Percentiles rank a stretch among this genome's conserved stretches.
phyloP scores from a whole-genome alignment of 768 basidiomycete genomes.

The Rhodotorula diobovata region DNA sequence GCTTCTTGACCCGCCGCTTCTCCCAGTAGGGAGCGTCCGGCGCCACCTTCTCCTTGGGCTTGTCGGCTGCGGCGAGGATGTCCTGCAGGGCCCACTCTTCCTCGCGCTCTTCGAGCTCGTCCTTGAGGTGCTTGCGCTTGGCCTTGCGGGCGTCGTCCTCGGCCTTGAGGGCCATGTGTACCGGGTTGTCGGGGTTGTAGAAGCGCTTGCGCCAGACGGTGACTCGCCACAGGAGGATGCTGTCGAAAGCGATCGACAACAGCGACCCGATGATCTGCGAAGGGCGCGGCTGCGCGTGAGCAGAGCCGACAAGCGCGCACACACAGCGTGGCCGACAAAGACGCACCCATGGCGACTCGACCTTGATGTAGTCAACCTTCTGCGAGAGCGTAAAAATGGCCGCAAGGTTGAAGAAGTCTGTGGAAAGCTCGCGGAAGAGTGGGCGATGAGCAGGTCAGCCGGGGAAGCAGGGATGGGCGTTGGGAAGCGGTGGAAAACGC shows the following conservation, averaged over 20 bases:
- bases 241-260: constrained; percentile 9
- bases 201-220: neutral
- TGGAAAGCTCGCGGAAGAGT: no score
- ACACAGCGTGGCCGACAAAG: no score
- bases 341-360: constrained; percentile 8
- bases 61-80: no score
- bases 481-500: no score
- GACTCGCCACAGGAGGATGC: neutral
- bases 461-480: neutral
- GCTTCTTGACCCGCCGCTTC: no score
- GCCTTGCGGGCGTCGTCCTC: no score
- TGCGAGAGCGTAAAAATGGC: constrained; percentile 9
- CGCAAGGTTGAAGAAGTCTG: constrained; percentile 5
- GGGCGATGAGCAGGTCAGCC: neutral
- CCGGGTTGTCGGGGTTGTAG: neutral
- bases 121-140: neutral
- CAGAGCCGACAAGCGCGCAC: neutral
- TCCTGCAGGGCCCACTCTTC: neutral
- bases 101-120: neutral
- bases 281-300: neutral
- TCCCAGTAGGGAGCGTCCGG: no score
- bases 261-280: neutral
- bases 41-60: neutral
- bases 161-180: neutral
- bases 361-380: neutral